These are phyloP conservation scores for Ustilago tritici DNA, from an alignment of 1,284 basidiomycete species.

Conservation along the genomic window DNA sequence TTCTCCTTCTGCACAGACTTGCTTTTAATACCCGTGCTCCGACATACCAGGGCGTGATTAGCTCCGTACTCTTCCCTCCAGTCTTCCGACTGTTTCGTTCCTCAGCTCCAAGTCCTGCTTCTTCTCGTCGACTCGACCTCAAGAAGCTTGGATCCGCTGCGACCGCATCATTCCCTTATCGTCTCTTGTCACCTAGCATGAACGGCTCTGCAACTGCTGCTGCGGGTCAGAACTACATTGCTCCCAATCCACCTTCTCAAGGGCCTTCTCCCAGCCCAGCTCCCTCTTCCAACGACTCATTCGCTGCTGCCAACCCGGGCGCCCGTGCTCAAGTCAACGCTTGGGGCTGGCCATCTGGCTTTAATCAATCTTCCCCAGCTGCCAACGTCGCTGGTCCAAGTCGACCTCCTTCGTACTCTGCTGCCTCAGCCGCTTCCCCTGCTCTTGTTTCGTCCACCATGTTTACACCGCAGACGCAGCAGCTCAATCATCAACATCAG, in stretches of 20 bases:
- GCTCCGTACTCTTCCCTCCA: background rate
- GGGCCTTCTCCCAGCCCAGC: slow-evolving; percentile 29
- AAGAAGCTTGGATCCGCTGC: slow-evolving; percentile 20
- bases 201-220: slow-evolving; percentile 51
- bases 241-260: slow-evolving; percentile 31
- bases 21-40: slow-evolving; percentile 5
- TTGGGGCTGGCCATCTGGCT: slow-evolving; percentile 56
- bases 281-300: slow-evolving; percentile 26
- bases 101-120: slow-evolving; percentile 10
- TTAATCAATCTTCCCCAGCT: slow-evolving; percentile 42
- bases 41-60: background rate
- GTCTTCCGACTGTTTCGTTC: background rate
- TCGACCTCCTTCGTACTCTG: slow-evolving; percentile 21
- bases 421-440: slow-evolving; percentile 31
- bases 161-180: background rate
- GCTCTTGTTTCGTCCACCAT: slow-evolving; percentile 32
- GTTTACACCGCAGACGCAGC: slow-evolving; percentile 38
- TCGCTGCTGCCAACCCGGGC: slow-evolving; percentile 15
- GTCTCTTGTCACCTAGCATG: slow-evolving; percentile 38
- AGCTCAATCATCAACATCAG: slow-evolving; percentile 29
- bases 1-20: background rate
- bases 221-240: slow-evolving; percentile 36
- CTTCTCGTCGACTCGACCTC: slow-evolving; percentile 4
- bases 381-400: slow-evolving; percentile 29
- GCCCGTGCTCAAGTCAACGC: slow-evolving; percentile 51